A percentile compares a stretch with the other conserved stretches of the same genome.
phyloP scores from a whole-genome alignment of 306 rosid genomes.

The Abrus precatorius region DNA sequence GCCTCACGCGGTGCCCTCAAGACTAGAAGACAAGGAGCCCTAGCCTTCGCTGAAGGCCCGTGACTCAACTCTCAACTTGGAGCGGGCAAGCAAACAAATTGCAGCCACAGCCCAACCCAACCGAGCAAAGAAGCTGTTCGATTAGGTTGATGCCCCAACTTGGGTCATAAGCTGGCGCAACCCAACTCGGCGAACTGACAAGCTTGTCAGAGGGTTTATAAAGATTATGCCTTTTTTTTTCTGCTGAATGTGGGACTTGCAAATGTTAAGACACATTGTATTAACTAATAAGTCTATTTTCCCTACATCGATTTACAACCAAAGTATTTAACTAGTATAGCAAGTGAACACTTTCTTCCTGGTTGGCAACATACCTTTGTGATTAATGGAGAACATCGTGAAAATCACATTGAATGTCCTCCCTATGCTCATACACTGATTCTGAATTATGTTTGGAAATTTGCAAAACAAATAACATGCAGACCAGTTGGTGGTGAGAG shows the following conservation, averaged over 20 bases:
- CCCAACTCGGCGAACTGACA: neutral
- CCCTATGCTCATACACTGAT: neutral
- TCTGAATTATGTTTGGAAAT: neutral
- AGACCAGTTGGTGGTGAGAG: neutral
- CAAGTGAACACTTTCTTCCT: neutral
- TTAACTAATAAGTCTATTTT: neutral
- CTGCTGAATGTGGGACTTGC: neutral
- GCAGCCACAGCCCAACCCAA: neutral
- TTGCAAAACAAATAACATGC: neutral
- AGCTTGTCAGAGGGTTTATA: neutral
- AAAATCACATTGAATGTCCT: neutral
- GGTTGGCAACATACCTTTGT: too few species aligned
- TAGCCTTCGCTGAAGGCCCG: neutral
- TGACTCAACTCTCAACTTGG: conserved; percentile 2
- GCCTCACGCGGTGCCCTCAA: neutral
- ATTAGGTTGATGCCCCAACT: neutral
- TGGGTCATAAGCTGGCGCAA: neutral
- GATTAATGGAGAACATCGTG: neutral
- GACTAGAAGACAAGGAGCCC: neutral
- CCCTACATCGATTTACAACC: neutral
- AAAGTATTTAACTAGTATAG: too few species aligned
- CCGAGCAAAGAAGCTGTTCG: neutral
- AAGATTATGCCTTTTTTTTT: fast-evolving
- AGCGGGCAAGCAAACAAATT: neutral
- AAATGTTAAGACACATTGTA: neutral